Percentiles rank a stretch among this genome's conserved stretches.
These are phyloP conservation scores for Globisporangium perplexum DNA, from an alignment of 352 stramenopile species.

Conservation along the genomic window DNA sequence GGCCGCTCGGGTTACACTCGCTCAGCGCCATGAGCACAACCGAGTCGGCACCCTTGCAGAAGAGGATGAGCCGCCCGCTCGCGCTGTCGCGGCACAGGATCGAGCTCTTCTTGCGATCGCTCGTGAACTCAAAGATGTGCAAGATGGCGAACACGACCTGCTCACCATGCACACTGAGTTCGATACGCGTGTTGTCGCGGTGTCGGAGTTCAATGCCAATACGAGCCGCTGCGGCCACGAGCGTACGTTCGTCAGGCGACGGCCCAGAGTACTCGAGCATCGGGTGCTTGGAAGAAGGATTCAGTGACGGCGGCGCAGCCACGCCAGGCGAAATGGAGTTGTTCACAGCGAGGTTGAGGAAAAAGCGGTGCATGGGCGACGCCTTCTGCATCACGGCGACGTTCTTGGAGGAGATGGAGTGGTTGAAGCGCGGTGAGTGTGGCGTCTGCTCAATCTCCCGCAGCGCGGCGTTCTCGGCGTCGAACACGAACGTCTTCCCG, in stretches of 20 bases:
- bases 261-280: conserved; percentile 65
- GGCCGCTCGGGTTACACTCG: conserved; percentile 19
- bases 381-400: conserved; percentile 12
- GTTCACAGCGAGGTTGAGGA: conserved; percentile 56
- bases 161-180: conserved; percentile 22
- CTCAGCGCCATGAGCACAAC: conserved; percentile 61
- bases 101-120: conserved; percentile 64
- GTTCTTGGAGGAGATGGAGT: background rate
- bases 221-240: conserved; percentile 48
- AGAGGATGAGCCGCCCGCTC: conserved; percentile 30
- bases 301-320: background rate
- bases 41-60: conserved; percentile 87
- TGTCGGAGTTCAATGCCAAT: conserved; percentile 33
- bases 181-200: conserved; percentile 24
- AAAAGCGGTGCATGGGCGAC: conserved; percentile 27
- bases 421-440: background rate
- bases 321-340: conserved; percentile 42
- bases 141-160: conserved; percentile 39
- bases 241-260: conserved; percentile 70
- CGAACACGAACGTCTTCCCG: conserved; percentile 49
- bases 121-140: conserved; percentile 57
- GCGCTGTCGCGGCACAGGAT: conserved; percentile 33
- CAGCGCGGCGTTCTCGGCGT: conserved; percentile 21
- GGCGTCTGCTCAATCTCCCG: conserved; percentile 14
- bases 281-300: background rate